These are phyloP conservation scores for Pleurotus giganteus DNA, from an alignment of 768 basidiomycete genomes.

Conservation along the genomic window DNA sequence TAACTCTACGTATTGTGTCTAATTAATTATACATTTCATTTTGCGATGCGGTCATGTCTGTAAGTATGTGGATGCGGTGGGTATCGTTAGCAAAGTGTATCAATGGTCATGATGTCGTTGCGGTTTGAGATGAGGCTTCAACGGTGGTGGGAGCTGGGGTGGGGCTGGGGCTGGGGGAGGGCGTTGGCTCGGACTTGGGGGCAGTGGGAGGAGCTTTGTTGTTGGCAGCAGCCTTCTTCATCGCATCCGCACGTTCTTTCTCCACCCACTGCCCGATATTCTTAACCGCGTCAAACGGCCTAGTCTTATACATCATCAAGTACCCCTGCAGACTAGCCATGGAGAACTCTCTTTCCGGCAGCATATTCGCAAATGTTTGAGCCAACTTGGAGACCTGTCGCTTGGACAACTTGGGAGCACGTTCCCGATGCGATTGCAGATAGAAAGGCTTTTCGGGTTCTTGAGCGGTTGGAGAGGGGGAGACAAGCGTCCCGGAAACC, in stretches of 20 bases:
- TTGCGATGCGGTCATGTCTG: neutral
- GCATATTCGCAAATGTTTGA: constrained; percentile 46
- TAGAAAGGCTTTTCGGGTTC: constrained; percentile 14
- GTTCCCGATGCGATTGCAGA: constrained; percentile 29
- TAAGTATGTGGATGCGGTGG: neutral
- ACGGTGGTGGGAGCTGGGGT: constrained; percentile 18
- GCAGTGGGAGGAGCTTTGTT: neutral
- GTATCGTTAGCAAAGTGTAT: neutral
- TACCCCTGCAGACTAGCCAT: constrained; percentile 57
- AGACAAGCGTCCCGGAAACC: constrained; percentile 10
- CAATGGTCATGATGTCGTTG: neutral
- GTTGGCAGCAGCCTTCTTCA: constrained; percentile 5
- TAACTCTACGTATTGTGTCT: too few relatives aligned
- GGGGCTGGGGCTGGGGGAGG: neutral
- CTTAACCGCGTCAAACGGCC: constrained; percentile 54
- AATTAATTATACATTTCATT: neutral
- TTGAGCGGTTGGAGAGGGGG: constrained; percentile 9
- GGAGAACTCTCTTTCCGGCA: constrained; percentile 48
- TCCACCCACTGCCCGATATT: constrained; percentile 48
- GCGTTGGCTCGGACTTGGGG: neutral
- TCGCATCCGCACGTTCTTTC: constrained; percentile 30
- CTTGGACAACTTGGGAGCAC: constrained; percentile 38
- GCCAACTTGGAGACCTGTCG: constrained; percentile 47
- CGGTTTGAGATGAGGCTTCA: constrained; percentile 24
- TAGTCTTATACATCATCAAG: constrained; percentile 65